Base-by-base conservation (phyloP, 768 basidiomycete species). In the Multifurca ochricompacta region DNA sequence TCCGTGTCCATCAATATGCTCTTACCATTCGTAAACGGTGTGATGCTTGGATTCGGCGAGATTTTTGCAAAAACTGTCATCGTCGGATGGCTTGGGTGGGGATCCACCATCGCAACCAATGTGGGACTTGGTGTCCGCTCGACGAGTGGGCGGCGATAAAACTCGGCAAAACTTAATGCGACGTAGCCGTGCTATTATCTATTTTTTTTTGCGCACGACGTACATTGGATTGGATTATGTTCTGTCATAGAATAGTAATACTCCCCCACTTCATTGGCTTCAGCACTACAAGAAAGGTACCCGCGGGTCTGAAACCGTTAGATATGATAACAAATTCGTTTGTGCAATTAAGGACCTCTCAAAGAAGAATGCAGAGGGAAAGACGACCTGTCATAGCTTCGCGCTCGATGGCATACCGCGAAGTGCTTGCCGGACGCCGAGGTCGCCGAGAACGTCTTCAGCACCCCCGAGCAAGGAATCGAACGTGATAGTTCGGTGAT, bases 11-110 rank as follows among this genome's bases (percentile, higher is more conserved):
- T 95, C 66, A 94, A 95, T 66, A 66, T 95, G 58, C 66, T 87
- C 1, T 75, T 95, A 35, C 91, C 91, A 0, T 95, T 95, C 68
- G 78, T 95, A 8, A 95, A 94, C 60, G 92, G 91, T 18, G 87
- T 95, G 54, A 95, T 95, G 91, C 80, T 93, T 47, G 91, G 91
- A n/a, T 93, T 94, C 65, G 91, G 91, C 36, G 92, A 95, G 69
- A 87, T 95, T 46, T 91, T 93, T 65, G 91, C 87, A 32, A 87
- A 86, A 69, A 79, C 85, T 41, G 75, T 87, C n/a, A 67, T 88
- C 16, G 69, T 87, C 16, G 66, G 69, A 6, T 77, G 76, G 76
- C 65, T 77, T 37, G 75, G 75, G 34, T 77, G 73, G 73, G 70
- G 66, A 3, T 63, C 58, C 49, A 59, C 64, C 5, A 62, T 68